Base-by-base conservation (phyloP, 1,139 yeast species). In the Saccharomyces hybrid region DNA sequence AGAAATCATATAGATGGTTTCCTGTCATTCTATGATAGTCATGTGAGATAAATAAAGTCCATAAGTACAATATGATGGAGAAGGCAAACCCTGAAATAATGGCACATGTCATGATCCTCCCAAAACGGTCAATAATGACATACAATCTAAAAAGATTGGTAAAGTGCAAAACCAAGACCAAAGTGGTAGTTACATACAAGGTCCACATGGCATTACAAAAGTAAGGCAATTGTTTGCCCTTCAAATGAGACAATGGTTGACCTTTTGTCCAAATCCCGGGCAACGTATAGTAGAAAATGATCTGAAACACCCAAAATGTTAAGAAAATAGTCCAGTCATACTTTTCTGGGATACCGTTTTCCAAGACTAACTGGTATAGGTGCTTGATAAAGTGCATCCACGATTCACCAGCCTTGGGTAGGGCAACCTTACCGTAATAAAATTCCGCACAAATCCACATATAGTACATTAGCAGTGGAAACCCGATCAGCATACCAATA, bases 231-330 rank as follows among this genome's bases (percentile, higher is more conserved):
- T 90, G 95, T 66, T 80, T 80, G 66, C 84, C 82, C 60, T 85
- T 78, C 72, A 87, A 75, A 68, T 93, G 98, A 9, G 81, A 77
- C 68, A 93, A 82, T 7, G 96, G 96, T 67, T 89, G 95, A 47
- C 99, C 99, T 71, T 89, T 85, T 46, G 96, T 86, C 91, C 95
- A 88, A 49, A 93, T 76, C 53, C 99, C 99, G 5, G 99, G 99
- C 64, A 91, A 77, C n/a, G 85, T 82, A 64, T 87, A 83, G 71
- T 93, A 93, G 64, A 90, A 85, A 25, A 80, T 60, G 11, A 79
- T 84, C 73, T 93, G 98, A 53, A 81, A 71, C n/a, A 81, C 54
- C 64, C 90, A 77, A 68, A 88, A 93, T 0, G 79, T 73, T 60
- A 85, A 76, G 70, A 90, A 93, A 53, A 87, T 77, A 44, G 76